A percentile compares a stretch with the other conserved stretches of the same genome.
Conservation (phyloP, 2,329 filamentous ascomycete genomes). For the Claviceps cyperi region DNA sequence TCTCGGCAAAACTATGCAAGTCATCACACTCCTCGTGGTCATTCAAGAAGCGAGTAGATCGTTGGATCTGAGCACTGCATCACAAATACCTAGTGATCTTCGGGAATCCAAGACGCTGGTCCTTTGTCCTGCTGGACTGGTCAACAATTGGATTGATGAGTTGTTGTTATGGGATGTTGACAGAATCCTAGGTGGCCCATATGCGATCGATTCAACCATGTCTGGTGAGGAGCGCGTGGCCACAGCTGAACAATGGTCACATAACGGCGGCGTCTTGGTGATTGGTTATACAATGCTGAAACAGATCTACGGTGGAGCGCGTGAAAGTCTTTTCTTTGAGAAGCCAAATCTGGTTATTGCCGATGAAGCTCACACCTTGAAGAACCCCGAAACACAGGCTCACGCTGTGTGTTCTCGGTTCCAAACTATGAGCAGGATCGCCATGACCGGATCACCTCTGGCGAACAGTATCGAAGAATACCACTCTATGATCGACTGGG, state of each 20-base stretch:
- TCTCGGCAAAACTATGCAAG: constrained; percentile 83
- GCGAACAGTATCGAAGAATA: constrained; percentile 78
- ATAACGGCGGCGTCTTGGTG: constrained; percentile 56
- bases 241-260: constrained; percentile 44
- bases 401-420: constrained; percentile 43
- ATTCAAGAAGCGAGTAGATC: constrained; percentile 54
- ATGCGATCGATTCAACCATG: constrained; percentile 35
- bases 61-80: constrained; percentile 35
- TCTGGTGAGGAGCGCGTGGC: constrained; percentile 23
- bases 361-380: constrained; percentile 74
- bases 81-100: constrained; percentile 55
- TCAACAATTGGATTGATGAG: constrained; percentile 77
- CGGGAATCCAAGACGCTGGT: constrained; percentile 51
- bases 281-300: constrained; percentile 59
- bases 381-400: constrained; percentile 44
- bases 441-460: constrained; percentile 74
- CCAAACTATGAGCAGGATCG: constrained; percentile 56
- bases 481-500: constrained; percentile 77
- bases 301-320: constrained; percentile 21
- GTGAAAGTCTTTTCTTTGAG: constrained; percentile 36
- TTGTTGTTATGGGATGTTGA: constrained; percentile 52
- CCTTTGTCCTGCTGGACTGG: constrained; percentile 58
- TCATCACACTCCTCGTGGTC: constrained; percentile 67
- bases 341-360: constrained; percentile 61
- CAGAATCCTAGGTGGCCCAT: constrained; percentile 38